A percentile compares a stretch with the other conserved stretches of the same genome.
Evolutionary conservation across 345 rosid genomes (phyloP).

Genomic region (Dovyalis caffra): DNA sequence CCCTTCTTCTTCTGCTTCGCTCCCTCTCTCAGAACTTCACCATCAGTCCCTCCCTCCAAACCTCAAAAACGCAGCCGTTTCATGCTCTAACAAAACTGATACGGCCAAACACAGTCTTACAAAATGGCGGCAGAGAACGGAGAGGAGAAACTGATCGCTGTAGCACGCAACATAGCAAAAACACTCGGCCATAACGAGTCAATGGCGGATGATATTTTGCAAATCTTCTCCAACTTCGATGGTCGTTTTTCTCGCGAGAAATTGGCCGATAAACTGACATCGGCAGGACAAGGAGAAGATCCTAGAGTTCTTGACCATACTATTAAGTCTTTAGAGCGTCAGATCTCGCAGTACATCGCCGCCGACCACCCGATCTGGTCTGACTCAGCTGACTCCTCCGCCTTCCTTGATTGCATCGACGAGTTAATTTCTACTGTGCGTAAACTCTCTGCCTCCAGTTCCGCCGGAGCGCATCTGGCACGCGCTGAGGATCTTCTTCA

Average conservation of each 20-base stretch:
- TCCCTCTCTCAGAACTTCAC: neutral
- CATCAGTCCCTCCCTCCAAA: neutral
- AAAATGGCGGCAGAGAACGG: conserved; percentile 55
- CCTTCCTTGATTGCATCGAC: conserved; percentile 76
- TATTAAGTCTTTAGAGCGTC: conserved; percentile 55
- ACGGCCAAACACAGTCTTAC: neutral
- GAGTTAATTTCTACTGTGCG: conserved; percentile 51
- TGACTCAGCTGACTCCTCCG: conserved; percentile 66
- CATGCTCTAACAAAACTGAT: neutral
- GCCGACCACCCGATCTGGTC: conserved; percentile 78
- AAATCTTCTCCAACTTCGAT: conserved; percentile 89
- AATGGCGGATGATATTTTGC: conserved; percentile 85
- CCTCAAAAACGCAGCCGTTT: neutral
- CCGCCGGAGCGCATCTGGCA: conserved; percentile 44
- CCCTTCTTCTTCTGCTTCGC: neutral
- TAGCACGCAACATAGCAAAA: conserved; percentile 92
- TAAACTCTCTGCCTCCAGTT: conserved; percentile 38
- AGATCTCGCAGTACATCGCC: conserved; percentile 68
- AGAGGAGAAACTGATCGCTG: conserved; percentile 84
- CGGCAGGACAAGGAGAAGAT: conserved; percentile 36
- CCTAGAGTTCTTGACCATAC: conserved; percentile 43
- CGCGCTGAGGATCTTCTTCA: conserved; percentile 83
- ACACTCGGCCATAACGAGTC: conserved; percentile 81
- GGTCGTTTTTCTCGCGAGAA: conserved; percentile 87
- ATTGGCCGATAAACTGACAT: conserved; percentile 47